Conservation (phyloP, 768 basidiomycete species). For the Podaxis sp. region DNA sequence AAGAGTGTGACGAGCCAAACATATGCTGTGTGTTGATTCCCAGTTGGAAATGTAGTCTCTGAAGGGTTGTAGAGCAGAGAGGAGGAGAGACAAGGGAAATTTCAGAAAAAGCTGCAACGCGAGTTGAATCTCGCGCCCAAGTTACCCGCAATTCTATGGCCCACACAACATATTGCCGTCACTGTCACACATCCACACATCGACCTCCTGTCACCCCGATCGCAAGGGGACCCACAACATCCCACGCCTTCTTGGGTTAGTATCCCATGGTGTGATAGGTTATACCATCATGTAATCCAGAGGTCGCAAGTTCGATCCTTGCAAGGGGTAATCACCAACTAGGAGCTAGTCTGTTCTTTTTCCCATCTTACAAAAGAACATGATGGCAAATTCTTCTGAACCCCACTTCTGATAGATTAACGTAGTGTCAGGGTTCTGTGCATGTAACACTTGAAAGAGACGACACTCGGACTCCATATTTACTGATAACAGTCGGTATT, state of each 20-base stretch:
- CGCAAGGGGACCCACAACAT: background rate
- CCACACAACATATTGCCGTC: background rate
- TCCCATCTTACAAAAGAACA: background rate
- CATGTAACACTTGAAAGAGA: background rate
- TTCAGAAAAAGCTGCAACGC: background rate
- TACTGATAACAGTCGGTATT: background rate
- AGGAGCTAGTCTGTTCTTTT: background rate
- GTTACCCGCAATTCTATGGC: background rate
- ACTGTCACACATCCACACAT: background rate
- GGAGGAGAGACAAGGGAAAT: background rate
- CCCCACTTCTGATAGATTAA: too few species aligned
- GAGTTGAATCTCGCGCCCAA: background rate
- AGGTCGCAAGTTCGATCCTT: constrained; percentile 62
- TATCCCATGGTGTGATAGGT: background rate
- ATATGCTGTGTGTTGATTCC: background rate
- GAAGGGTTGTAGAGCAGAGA: background rate
- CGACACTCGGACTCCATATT: background rate
- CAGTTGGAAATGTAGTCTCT: background rate
- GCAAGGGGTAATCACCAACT: constrained; percentile 32
- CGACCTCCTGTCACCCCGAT: background rate
- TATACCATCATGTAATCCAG: constrained; percentile 34
- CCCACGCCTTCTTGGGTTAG: constrained; percentile 5
- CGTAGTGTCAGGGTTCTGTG: too few species aligned
- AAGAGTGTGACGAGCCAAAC: background rate
- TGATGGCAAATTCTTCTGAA: background rate